Percentiles rank a stretch among this genome's conserved stretches.
phyloP scores from a whole-genome alignment of 2,329 filamentous ascomycete species.

The Ambrosiella xylebori region DNA sequence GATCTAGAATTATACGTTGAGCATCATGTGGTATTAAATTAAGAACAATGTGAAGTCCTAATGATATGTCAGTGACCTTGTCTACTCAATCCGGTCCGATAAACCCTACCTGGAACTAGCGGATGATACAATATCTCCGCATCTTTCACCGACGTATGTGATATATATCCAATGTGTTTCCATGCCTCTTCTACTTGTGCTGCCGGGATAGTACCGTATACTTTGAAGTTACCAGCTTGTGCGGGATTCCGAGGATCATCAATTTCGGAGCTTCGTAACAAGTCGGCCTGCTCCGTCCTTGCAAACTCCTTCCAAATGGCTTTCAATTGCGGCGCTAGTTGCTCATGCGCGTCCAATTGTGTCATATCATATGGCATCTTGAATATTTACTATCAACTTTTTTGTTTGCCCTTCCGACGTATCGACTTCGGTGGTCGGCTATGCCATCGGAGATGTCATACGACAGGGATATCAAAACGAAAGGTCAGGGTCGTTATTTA shows the following conservation, averaged over 20 bases:
- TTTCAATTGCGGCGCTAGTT: constrained; percentile 54
- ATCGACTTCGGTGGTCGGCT: too few species aligned
- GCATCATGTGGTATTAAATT: constrained; percentile 50
- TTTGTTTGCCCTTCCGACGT: neutral
- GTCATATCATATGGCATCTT: constrained; percentile 3
- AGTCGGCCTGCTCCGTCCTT: constrained; percentile 34
- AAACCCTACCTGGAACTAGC: constrained; percentile 45
- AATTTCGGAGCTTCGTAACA: constrained; percentile 38
- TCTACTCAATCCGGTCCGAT: neutral
- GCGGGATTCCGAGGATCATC: constrained; percentile 27
- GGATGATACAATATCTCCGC: constrained; percentile 44
- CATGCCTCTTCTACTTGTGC: constrained; percentile 29
- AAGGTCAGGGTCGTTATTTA: too few species aligned
- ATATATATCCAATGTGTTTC: constrained; percentile 22
- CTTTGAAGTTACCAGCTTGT: constrained; percentile 27
- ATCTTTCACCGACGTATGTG: constrained; percentile 21
- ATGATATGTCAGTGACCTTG: neutral
- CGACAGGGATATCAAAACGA: too few species aligned
- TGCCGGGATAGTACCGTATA: constrained; percentile 26
- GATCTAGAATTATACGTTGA: constrained; percentile 53
- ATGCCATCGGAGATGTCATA: too few species aligned
- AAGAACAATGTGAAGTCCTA: constrained; percentile 67
- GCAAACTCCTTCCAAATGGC: constrained; percentile 60
- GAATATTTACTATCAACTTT: neutral
- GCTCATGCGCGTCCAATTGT: constrained; percentile 57